These are phyloP conservation scores for Penicillium samsonianum DNA, from an alignment of 495 filamentous ascomycete species.

Conservation along the genomic window DNA sequence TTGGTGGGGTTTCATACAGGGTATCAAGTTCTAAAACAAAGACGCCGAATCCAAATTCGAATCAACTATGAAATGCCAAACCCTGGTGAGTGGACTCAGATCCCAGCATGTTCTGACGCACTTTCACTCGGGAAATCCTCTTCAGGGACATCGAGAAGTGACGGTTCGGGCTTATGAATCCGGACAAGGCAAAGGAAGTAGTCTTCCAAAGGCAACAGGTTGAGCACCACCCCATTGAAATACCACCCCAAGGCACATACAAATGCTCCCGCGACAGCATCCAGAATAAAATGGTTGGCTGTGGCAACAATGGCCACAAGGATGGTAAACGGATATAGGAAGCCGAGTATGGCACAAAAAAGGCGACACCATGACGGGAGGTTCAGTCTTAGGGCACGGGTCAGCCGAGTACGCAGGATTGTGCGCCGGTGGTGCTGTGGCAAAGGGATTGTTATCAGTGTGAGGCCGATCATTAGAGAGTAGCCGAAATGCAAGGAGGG, in stretches of 20 bases:
- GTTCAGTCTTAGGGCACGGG: conserved; percentile 25
- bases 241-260: conserved; percentile 60
- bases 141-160: conserved; percentile 15
- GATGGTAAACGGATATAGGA: conserved; percentile 65
- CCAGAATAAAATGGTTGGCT: conserved; percentile 73
- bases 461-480: conserved; percentile 71
- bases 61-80: not conserved
- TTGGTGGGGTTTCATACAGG: conserved; percentile 11
- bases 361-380: conserved; percentile 49
- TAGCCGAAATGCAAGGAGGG: conserved; percentile 81
- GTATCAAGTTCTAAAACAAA: conserved; percentile 18
- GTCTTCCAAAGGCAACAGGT: conserved; percentile 64
- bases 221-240: conserved; percentile 59
- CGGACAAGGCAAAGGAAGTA: conserved; percentile 63
- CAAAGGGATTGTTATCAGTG: conserved; percentile 58
- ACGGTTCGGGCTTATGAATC: conserved; percentile 59
- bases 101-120: conserved; percentile 12
- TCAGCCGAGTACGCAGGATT: conserved; percentile 22
- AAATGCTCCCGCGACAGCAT: conserved; percentile 65
- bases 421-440: conserved; percentile 36
- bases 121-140: conserved; percentile 25
- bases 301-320: conserved; percentile 69
- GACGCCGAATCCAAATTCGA: not conserved
- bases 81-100: not conserved
- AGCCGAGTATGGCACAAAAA: conserved; percentile 52